Evolutionary conservation across 2,329 filamentous ascomycete species (phyloP).

Genomic region (Fusarium metavorans): DNA sequence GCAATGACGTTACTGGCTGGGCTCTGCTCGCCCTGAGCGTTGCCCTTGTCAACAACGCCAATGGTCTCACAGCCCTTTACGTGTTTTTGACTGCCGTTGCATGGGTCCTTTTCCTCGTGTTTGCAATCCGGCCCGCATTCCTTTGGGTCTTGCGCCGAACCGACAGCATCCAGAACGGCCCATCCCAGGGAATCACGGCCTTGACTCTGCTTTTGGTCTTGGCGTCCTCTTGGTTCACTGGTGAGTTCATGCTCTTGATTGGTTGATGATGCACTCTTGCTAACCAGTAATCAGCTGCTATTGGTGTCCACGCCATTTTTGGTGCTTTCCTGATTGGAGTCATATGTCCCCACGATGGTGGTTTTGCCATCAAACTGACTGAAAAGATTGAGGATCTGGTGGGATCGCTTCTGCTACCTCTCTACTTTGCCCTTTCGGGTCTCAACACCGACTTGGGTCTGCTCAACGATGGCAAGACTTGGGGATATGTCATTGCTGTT

Average conservation of each 20-base stretch:
- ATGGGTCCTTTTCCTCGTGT: slow-evolving; percentile 82
- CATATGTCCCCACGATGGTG: slow-evolving; percentile 89
- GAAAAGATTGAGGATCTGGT: slow-evolving; percentile 96
- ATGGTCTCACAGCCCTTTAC: slow-evolving; percentile 85
- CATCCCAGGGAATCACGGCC: slow-evolving; percentile 85
- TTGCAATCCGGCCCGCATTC: slow-evolving; percentile 78
- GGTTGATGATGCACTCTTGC: neutral
- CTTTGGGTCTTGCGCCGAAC: slow-evolving; percentile 79
- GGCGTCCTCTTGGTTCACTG: slow-evolving; percentile 85
- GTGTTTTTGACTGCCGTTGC: slow-evolving; percentile 82
- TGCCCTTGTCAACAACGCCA: slow-evolving; percentile 88
- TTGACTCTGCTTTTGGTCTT: slow-evolving; percentile 85
- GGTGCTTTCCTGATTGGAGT: slow-evolving; percentile 90
- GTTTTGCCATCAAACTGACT: slow-evolving; percentile 90
- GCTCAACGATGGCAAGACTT: slow-evolving; percentile 82
- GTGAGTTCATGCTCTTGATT: slow-evolving; percentile 43
- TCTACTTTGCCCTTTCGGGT: slow-evolving; percentile 94
- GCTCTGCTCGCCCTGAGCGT: slow-evolving; percentile 93
- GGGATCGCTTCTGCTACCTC: slow-evolving; percentile 82
- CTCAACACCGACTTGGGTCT: slow-evolving; percentile 89
- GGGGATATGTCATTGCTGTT: slow-evolving; percentile 90
- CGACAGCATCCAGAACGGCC: slow-evolving; percentile 86
- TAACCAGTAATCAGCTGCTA: slow-evolving; percentile 61
- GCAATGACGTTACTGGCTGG: slow-evolving; percentile 84
- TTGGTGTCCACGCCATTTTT: slow-evolving; percentile 95